Evolutionary conservation across 2,329 filamentous ascomycete genomes (phyloP).

Genomic region (Metarhizium sp.): DNA sequence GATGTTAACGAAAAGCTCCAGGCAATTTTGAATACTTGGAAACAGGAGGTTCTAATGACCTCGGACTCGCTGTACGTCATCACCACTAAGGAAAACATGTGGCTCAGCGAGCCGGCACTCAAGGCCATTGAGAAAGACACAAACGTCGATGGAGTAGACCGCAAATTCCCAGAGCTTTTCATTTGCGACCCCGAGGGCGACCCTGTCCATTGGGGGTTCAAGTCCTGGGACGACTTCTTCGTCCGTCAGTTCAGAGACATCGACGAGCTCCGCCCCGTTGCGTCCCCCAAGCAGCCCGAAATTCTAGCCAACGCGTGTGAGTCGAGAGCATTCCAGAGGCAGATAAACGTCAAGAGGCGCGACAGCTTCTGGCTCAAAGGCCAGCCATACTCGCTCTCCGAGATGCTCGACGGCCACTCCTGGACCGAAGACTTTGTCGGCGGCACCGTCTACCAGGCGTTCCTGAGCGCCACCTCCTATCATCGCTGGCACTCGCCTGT

Average conservation of each 20-base stretch:
- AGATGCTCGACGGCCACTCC: slow-evolving; percentile 52
- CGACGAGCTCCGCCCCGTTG: slow-evolving; percentile 43
- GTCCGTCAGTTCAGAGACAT: slow-evolving; percentile 43
- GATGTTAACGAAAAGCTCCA: slow-evolving; percentile 44
- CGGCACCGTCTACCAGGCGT: slow-evolving; percentile 62
- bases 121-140: slow-evolving; percentile 40
- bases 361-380: slow-evolving; percentile 61
- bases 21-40: slow-evolving; percentile 47
- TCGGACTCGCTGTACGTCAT: slow-evolving; percentile 44
- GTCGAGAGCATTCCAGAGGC: slow-evolving; percentile 45
- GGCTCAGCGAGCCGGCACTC: slow-evolving; percentile 43
- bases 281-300: slow-evolving; percentile 39
- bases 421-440: slow-evolving; percentile 45
- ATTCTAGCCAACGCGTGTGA: slow-evolving; percentile 57
- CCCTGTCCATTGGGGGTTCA: slow-evolving; percentile 47
- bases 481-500: slow-evolving; percentile 65
- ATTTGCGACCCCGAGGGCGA: slow-evolving; percentile 42
- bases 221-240: slow-evolving; percentile 63
- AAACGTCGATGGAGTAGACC: slow-evolving; percentile 30
- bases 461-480: slow-evolving; percentile 56
- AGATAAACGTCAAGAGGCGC: slow-evolving; percentile 38
- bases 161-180: slow-evolving; percentile 52
- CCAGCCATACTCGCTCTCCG: slow-evolving; percentile 54
- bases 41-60: slow-evolving; percentile 36
- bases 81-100: slow-evolving; percentile 33